phyloP scores from a whole-genome alignment of 2,329 filamentous ascomycete genomes.

The Fusarium verrucosum region DNA sequence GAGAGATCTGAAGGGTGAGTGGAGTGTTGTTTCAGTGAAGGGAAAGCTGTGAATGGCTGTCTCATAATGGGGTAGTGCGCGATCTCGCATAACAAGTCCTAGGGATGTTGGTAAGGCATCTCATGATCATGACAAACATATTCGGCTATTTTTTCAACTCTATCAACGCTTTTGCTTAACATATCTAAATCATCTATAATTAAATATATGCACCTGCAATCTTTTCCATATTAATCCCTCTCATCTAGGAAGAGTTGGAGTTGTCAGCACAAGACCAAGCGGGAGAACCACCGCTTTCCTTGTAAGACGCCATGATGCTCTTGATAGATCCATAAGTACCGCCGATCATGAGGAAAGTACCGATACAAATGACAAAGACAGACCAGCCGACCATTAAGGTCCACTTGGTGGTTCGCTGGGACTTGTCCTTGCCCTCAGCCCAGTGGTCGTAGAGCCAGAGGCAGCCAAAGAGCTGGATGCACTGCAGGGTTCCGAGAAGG shows the following conservation, averaged over 20 bases:
- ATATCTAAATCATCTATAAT: slow-evolving; percentile 8
- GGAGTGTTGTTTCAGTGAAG: slow-evolving; percentile 6
- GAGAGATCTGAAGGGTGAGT: slow-evolving; percentile 33
- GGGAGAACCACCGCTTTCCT: slow-evolving; percentile 48
- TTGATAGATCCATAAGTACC: slow-evolving; percentile 58
- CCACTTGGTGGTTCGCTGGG: slow-evolving; percentile 23
- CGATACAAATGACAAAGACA: slow-evolving; percentile 25
- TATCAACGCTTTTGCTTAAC: slow-evolving; percentile 26
- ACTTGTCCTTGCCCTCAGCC: slow-evolving; percentile 32
- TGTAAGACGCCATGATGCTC: slow-evolving; percentile 48
- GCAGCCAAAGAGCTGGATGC: slow-evolving; percentile 45
- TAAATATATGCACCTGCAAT: background rate
- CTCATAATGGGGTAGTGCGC: background rate
- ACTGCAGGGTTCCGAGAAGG: slow-evolving; percentile 46
- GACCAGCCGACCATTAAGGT: slow-evolving; percentile 27
- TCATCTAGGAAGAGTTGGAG: slow-evolving; percentile 45
- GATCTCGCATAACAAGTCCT: background rate
- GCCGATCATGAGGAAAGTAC: slow-evolving; percentile 54
- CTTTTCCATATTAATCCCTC: background rate
- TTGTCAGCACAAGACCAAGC: slow-evolving; percentile 58
- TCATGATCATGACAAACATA: background rate
- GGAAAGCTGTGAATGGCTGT: background rate
- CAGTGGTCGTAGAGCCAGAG: slow-evolving; percentile 47
- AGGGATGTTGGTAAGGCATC: background rate
- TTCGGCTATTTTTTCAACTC: background rate